Conservation (phyloP, 345 rosid genomes). For the Dipteronia dyeriana region DNA sequence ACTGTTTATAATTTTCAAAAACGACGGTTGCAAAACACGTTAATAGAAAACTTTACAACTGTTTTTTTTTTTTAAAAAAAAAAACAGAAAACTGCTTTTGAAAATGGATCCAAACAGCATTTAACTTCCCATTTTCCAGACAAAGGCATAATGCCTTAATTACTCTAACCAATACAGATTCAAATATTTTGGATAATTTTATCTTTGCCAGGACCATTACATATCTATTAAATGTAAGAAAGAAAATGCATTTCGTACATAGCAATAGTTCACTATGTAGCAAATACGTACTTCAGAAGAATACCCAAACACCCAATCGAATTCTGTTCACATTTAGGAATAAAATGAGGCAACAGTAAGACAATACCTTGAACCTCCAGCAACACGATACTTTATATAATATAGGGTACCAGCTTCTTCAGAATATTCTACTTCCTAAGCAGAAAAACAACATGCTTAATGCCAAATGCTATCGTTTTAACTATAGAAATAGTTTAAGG, state of each 20-base stretch:
- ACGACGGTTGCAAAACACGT: no score
- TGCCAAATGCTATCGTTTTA: constrained; percentile 9
- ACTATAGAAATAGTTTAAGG: constrained; percentile 1
- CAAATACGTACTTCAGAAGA: neutral
- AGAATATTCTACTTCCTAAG: constrained; percentile 96
- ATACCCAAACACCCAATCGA: neutral
- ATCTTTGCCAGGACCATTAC: neutral
- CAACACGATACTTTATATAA: constrained; percentile 92
- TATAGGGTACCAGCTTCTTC: constrained; percentile 89
- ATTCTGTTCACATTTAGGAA: neutral
- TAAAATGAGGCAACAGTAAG: neutral
- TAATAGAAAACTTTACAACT: no score
- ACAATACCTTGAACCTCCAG: constrained; percentile 82
- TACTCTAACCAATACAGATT: neutral
- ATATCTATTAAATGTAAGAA: constrained; percentile 1
- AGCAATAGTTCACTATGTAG: neutral
- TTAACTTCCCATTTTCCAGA: neutral
- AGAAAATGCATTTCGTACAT: neutral
- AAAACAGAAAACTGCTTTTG: no score
- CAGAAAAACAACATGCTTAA: constrained; percentile 5
- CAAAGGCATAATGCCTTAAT: neutral
- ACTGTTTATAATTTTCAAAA: no score
- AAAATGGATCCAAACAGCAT: no score
- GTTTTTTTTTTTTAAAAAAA: no score
- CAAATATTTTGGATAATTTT: neutral